phyloP scores from a whole-genome alignment of 306 rosid genomes.

The Albizia julibrissin region DNA sequence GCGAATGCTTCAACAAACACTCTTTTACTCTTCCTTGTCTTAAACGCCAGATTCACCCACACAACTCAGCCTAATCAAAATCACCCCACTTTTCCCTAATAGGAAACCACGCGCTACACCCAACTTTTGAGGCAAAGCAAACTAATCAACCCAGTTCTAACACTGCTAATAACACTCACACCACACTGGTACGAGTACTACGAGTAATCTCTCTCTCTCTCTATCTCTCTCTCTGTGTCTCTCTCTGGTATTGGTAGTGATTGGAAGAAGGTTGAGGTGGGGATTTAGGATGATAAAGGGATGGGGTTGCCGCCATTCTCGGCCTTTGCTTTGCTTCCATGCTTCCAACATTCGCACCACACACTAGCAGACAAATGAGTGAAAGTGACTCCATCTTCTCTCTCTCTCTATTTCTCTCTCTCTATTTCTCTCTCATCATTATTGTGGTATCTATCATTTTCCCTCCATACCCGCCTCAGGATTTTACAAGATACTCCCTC shows the following conservation, averaged over 20 bases:
- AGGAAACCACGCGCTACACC: conserved; percentile 24
- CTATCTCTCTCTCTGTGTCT: neutral
- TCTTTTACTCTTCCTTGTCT: conserved; percentile 34
- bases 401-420: neutral
- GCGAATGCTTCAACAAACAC: conserved; percentile 37
- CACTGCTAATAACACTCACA: neutral
- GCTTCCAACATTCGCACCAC: conserved; percentile 90
- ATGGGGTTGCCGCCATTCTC: conserved; percentile 83
- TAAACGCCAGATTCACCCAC: conserved; percentile 46
- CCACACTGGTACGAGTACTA: neutral
- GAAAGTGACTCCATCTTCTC: conserved; percentile 19
- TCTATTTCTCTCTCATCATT: conserved; percentile 40
- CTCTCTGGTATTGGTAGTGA: conserved; percentile 21
- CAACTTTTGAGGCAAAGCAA: conserved; percentile 26
- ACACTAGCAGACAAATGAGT: conserved; percentile 56
- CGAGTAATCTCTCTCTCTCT: neutral
- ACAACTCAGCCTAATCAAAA: neutral
- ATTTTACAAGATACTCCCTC: neutral
- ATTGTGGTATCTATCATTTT: conserved; percentile 53
- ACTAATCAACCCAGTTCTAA: conserved; percentile 24
- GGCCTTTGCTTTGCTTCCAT: conserved; percentile 82
- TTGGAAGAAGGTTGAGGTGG: conserved; percentile 38
- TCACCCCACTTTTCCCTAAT: conserved; percentile 24
- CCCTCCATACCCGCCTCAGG: conserved; percentile 28
- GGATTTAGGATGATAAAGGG: conserved; percentile 45